Conservation (phyloP, 345 rosid species). For the Geranium brycei region DNA sequence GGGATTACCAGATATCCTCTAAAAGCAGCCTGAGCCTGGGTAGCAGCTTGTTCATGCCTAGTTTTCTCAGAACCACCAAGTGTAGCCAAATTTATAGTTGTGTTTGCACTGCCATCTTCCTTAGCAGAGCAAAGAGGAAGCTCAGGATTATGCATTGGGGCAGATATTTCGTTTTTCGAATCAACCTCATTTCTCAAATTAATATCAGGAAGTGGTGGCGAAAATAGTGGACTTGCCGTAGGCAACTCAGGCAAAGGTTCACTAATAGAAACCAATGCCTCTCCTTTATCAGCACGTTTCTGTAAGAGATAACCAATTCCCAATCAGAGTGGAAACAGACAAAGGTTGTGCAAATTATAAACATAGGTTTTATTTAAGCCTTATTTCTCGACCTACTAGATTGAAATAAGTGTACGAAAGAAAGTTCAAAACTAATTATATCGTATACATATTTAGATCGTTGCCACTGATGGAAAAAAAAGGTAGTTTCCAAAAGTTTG, state of each 20-base stretch:
- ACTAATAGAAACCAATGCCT: constrained; percentile 32
- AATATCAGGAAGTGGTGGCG: constrained; percentile 19
- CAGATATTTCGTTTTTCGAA: constrained; percentile 14
- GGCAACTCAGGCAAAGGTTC: constrained; percentile 21
- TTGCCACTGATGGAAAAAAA: not conserved
- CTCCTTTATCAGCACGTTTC: constrained; percentile 45
- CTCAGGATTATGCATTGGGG: constrained; percentile 18
- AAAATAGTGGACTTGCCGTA: constrained; percentile 20
- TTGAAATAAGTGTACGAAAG: not conserved
- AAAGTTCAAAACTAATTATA: not conserved
- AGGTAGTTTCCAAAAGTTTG: too few species aligned
- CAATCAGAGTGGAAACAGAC: constrained; percentile 6
- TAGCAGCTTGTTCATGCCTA: constrained; percentile 50
- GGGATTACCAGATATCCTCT: constrained; percentile 57
- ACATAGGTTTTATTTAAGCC: not conserved
- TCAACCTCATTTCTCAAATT: constrained; percentile 17
- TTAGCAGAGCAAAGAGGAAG: constrained; percentile 10
- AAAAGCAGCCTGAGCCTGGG: constrained; percentile 50
- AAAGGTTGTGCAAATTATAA: not conserved
- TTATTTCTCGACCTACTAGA: not conserved
- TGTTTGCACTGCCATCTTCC: constrained; percentile 9
- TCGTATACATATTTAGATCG: not conserved
- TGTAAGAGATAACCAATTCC: constrained; percentile 13
- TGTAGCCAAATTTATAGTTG: constrained; percentile 12
- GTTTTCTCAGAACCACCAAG: constrained; percentile 29